Evolutionary conservation across 2,329 filamentous ascomycete genomes (phyloP).

Genomic region (Calonectria fujianensis): DNA sequence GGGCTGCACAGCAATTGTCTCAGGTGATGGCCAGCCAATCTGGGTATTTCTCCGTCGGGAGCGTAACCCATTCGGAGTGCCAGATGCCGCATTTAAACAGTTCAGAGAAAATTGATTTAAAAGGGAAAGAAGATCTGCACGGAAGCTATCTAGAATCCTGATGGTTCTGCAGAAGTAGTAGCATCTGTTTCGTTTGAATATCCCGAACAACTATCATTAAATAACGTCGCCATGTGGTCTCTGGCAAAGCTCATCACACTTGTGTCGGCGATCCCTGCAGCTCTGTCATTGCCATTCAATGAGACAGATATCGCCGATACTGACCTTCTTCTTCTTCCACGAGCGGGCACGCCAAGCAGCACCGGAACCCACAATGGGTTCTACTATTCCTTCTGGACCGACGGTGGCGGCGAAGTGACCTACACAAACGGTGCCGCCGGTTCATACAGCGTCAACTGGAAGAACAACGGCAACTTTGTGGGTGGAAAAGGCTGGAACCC

Average conservation of each 20-base stretch:
- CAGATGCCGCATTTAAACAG: background rate
- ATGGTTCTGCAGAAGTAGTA: background rate
- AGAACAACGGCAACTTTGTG: constrained; percentile 55
- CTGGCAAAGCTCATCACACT: constrained; percentile 5
- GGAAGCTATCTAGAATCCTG: too few species aligned
- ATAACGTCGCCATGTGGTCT: background rate
- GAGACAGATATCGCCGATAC: constrained; percentile 34
- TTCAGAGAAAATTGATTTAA: background rate
- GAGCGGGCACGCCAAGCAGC: constrained; percentile 59
- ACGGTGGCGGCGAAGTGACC: constrained; percentile 64
- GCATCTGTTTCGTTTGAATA: background rate
- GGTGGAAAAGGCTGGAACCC: constrained; percentile 55
- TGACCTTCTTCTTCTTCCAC: constrained; percentile 53
- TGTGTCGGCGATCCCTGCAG: constrained; percentile 39
- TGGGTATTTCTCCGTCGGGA: background rate
- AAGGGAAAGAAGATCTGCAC: background rate
- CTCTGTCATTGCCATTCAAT: constrained; percentile 46
- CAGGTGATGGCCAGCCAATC: background rate
- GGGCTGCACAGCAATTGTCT: background rate
- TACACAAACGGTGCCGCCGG: constrained; percentile 67
- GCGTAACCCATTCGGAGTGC: too few species aligned
- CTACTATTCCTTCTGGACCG: constrained; percentile 71
- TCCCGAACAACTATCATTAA: background rate
- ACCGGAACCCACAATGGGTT: constrained; percentile 61
- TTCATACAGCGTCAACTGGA: constrained; percentile 67